A percentile compares a stretch with the other conserved stretches of the same genome.
Conservation (phyloP, 164 flowering plant genomes). For the Vitis amurensis region DNA sequence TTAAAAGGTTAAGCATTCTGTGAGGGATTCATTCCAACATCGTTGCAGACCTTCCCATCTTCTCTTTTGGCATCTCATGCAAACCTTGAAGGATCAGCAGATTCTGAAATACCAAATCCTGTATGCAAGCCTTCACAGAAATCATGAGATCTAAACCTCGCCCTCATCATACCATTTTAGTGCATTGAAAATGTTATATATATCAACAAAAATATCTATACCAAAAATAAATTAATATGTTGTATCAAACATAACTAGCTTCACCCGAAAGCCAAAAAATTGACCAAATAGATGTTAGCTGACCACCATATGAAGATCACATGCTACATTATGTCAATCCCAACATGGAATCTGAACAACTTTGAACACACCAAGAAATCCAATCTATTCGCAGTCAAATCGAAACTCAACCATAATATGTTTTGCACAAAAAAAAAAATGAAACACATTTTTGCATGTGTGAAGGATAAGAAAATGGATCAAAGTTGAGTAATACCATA, state of each 20-base stretch:
- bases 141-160: neutral
- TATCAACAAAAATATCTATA: neutral
- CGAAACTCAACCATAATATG: neutral
- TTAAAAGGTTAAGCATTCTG: neutral
- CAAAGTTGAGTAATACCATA: neutral
- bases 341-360: neutral
- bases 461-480: neutral
- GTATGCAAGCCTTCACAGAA: too few species aligned
- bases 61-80: neutral
- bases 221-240: too few species aligned
- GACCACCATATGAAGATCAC: neutral
- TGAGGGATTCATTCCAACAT: neutral
- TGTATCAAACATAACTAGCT: neutral
- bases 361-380: neutral
- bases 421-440: neutral
- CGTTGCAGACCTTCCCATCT: neutral
- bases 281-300: too few species aligned
- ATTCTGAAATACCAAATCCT: neutral
- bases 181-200: neutral
- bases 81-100: neutral
- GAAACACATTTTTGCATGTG: neutral
- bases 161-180: neutral
- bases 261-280: neutral
- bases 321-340: neutral
- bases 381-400: too few species aligned